A percentile compares a stretch with the other conserved stretches of the same genome.
These are phyloP conservation scores for Tylopilus sp. DNA, from an alignment of 768 basidiomycete species.

Conservation along the genomic window DNA sequence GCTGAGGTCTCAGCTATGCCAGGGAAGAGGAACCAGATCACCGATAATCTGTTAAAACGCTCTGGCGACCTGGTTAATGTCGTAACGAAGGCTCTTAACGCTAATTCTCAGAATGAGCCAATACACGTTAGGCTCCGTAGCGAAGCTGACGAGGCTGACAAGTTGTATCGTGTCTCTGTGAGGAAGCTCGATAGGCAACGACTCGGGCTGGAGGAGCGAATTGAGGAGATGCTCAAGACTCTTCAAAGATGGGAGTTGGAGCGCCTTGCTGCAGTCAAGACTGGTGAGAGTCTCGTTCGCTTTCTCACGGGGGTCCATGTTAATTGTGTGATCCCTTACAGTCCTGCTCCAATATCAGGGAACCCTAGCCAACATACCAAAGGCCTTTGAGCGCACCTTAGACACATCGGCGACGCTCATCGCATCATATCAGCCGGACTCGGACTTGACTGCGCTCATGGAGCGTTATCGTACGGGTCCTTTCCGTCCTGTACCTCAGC, in stretches of 20 bases:
- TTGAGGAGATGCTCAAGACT: slow-evolving; percentile 77
- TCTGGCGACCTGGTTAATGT: slow-evolving; percentile 67
- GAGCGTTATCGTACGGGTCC: slow-evolving; percentile 93
- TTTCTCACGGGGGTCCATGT: not conserved
- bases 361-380: slow-evolving; percentile 69
- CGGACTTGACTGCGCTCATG: slow-evolving; percentile 81
- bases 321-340: slow-evolving; percentile 23
- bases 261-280: slow-evolving; percentile 79
- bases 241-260: slow-evolving; percentile 87
- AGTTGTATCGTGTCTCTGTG: slow-evolving; percentile 74
- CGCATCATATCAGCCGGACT: slow-evolving; percentile 84
- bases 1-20: slow-evolving; percentile 20
- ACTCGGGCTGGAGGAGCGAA: slow-evolving; percentile 79
- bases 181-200: slow-evolving; percentile 80
- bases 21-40: slow-evolving; percentile 34
- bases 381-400: slow-evolving; percentile 57
- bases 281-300: slow-evolving; percentile 44
- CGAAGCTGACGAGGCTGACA: slow-evolving; percentile 81
- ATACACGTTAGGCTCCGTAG: slow-evolving; percentile 63
- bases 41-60: slow-evolving; percentile 63
- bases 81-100: slow-evolving; percentile 67
- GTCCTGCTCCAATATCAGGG: slow-evolving; percentile 87
- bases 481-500: slow-evolving; percentile 80
- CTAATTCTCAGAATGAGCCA: slow-evolving; percentile 52
- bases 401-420: slow-evolving; percentile 74